Percentiles rank a stretch among this genome's conserved stretches.
These are phyloP conservation scores for Vitis rotundifolia DNA, from an alignment of 164 flowering plant genomes.

Conservation along the genomic window DNA sequence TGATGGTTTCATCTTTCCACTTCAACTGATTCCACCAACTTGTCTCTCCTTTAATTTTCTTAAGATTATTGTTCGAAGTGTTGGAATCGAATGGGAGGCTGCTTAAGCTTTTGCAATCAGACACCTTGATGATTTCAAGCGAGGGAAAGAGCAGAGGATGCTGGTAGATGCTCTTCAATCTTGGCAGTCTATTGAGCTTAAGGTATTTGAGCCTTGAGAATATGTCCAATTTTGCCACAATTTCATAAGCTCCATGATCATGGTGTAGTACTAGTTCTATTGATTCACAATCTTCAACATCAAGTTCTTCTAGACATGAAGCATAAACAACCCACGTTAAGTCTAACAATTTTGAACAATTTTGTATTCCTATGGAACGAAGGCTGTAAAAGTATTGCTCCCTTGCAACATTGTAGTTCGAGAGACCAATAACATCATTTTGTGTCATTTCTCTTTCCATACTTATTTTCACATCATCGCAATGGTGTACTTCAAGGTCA, in stretches of 20 bases:
- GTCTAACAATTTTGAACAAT: background rate
- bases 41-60: background rate
- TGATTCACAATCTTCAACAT: background rate
- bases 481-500: no score
- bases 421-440: no score
- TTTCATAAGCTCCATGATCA: background rate
- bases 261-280: background rate
- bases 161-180: slow-evolving; percentile 8
- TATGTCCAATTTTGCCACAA: background rate
- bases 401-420: no score
- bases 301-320: background rate
- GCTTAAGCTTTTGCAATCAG: background rate
- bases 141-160: background rate
- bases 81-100: background rate
- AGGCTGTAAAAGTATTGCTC: background rate
- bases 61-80: background rate
- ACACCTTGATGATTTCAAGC: background rate
- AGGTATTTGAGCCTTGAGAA: background rate
- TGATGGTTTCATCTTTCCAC: slow-evolving; percentile 2
- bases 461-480: no score
- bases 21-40: slow-evolving; percentile 6
- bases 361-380: accelerated
- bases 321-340: slow-evolving; percentile 9
- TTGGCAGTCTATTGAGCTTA: background rate
- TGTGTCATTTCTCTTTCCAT: no score